Conservation (phyloP, 2,329 filamentous ascomycete genomes). For the Kalaharituber pfeilii region DNA sequence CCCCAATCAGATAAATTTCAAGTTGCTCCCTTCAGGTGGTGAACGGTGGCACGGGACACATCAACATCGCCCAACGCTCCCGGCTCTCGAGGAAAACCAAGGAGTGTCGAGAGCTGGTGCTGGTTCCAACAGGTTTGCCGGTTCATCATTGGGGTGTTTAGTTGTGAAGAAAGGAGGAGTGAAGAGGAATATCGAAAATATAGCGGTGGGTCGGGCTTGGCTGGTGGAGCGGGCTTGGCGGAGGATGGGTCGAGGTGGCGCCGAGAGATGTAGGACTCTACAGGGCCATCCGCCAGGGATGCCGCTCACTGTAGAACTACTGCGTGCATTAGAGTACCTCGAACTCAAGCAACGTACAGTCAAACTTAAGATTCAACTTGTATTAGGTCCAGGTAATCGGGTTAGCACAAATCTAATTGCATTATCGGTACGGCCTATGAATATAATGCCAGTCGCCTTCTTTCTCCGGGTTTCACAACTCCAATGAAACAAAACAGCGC, state of each 20-base stretch:
- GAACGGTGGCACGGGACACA: conserved; percentile 43
- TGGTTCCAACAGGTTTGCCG: conserved; percentile 15
- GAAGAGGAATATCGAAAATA: conserved; percentile 18
- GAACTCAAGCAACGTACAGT: too few relatives aligned
- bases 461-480: too few relatives aligned
- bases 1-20: neutral
- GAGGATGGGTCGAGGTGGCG: conserved; percentile 5
- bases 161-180: conserved; percentile 42
- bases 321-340: too few relatives aligned
- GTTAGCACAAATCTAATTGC: too few relatives aligned
- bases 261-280: too few relatives aligned
- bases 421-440: too few relatives aligned
- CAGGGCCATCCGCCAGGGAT: too few relatives aligned
- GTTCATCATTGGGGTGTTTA: conserved; percentile 62
- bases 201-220: conserved; percentile 18
- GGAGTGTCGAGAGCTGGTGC: conserved; percentile 34
- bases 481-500: too few relatives aligned
- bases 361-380: too few relatives aligned
- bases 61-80: conserved; percentile 40
- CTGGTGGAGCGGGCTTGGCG: conserved; percentile 15
- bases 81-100: conserved; percentile 35
- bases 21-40: conserved; percentile 34
- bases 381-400: too few relatives aligned
- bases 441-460: too few relatives aligned
- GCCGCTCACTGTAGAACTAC: too few relatives aligned